These are phyloP conservation scores for Comarum palustre DNA, from an alignment of 306 rosid genomes.

Conservation along the genomic window DNA sequence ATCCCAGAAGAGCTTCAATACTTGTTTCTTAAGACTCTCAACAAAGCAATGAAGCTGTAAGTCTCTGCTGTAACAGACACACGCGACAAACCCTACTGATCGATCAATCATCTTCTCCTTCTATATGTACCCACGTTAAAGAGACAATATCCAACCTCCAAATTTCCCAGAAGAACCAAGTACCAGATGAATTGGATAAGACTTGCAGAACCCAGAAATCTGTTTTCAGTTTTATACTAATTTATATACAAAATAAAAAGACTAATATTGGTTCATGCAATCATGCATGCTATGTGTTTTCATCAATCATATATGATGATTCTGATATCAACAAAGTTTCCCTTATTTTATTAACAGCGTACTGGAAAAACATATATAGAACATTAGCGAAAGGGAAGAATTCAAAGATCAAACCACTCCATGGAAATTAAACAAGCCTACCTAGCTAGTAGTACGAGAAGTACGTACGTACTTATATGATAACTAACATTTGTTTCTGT, in stretches of 20 bases:
- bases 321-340: not conserved
- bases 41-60: slow-evolving; percentile 26
- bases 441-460: not conserved
- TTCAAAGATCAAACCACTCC: slow-evolving; percentile 7
- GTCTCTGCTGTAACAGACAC: slow-evolving; percentile 17
- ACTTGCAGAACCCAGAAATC: not conserved
- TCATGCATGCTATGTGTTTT: not conserved
- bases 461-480: not conserved
- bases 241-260: not conserved
- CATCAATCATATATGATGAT: not conserved
- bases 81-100: slow-evolving; percentile 32
- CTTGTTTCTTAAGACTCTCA: slow-evolving; percentile 36
- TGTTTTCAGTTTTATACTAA: not conserved
- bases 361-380: slow-evolving; percentile 18
- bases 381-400: not conserved
- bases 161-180: not conserved
- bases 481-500: slow-evolving; percentile 29
- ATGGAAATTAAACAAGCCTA: not conserved
- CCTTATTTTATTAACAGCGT: slow-evolving; percentile 59
- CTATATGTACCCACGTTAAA: not conserved
- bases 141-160: not conserved
- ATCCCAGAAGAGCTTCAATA: slow-evolving; percentile 47
- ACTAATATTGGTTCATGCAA: too few relatives aligned
- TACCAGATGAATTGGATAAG: not conserved
- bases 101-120: slow-evolving; percentile 7